Evolutionary conservation across 345 rosid genomes (phyloP).

Genomic region (Eucalyptus tenuipes): DNA sequence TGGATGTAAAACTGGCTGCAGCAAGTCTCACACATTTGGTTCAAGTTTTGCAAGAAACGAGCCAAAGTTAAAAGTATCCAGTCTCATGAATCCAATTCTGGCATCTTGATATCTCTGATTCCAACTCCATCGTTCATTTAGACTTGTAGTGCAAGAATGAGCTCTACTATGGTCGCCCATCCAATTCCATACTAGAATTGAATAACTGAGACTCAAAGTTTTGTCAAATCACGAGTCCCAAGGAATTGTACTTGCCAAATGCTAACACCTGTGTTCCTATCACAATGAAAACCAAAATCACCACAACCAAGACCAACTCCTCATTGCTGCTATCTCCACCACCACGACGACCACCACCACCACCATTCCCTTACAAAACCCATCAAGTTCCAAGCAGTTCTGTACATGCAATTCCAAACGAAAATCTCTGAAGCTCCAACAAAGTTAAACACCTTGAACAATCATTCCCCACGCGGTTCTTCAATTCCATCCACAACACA

Average conservation of each 20-base stretch:
- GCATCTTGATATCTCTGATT: neutral
- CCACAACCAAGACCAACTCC: neutral
- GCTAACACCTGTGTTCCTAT: neutral
- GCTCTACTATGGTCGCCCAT: neutral
- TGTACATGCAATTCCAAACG: neutral
- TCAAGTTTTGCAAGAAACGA: neutral
- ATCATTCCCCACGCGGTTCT: neutral
- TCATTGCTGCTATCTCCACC: neutral
- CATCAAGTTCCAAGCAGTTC: neutral
- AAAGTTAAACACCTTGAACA: neutral
- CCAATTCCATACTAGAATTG: neutral
- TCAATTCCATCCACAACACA: too few species aligned
- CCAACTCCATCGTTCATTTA: too few species aligned
- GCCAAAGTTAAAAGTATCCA: neutral
- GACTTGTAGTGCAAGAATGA: neutral
- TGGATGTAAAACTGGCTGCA: neutral
- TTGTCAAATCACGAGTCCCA: neutral
- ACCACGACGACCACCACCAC: neutral
- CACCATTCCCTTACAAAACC: neutral
- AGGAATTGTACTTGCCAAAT: neutral
- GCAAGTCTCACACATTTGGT: neutral
- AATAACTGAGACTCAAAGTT: neutral
- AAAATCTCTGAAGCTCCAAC: neutral
- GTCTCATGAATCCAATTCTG: neutral
- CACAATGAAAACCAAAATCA: neutral